A percentile compares a stretch with the other conserved stretches of the same genome.
Conservation (phyloP, 2,329 filamentous ascomycete genomes). For the Bipolaris victoriae region DNA sequence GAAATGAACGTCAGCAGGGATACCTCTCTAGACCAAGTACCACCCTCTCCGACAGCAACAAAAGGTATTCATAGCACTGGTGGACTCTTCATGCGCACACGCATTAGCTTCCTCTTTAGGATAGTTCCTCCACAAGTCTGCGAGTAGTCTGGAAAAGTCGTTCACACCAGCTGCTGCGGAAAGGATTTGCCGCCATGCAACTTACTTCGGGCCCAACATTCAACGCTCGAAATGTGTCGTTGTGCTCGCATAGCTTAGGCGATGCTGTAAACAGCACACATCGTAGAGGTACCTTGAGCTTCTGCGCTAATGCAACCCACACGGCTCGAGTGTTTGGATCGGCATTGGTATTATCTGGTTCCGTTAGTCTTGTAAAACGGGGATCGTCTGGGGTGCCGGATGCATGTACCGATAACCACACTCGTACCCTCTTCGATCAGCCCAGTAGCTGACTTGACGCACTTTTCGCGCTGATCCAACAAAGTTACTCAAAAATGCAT, state of each 20-base stretch:
- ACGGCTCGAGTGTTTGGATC: constrained; percentile 76
- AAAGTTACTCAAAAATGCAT: constrained; percentile 41
- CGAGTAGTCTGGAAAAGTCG: constrained; percentile 9
- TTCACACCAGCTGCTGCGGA: constrained; percentile 10
- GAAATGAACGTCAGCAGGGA: constrained; percentile 24
- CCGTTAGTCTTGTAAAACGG: constrained; percentile 24
- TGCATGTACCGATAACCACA: constrained; percentile 74
- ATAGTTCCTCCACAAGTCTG: constrained; percentile 12
- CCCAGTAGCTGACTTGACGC: constrained; percentile 73
- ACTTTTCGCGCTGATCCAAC: constrained; percentile 62
- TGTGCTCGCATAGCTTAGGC: constrained; percentile 76
- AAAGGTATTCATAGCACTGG: neutral
- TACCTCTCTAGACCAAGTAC: constrained; percentile 3
- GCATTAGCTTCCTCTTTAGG: constrained; percentile 17
- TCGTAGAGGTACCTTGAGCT: constrained; percentile 74
- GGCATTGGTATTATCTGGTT: constrained; percentile 91
- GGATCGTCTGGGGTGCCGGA: constrained; percentile 23
- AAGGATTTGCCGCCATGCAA: constrained; percentile 25
- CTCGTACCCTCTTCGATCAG: constrained; percentile 69
- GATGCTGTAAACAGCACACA: constrained; percentile 84
- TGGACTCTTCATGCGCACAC: constrained; percentile 10
- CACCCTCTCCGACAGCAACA: neutral
- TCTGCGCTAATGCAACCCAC: constrained; percentile 78
- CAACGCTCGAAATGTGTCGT: constrained; percentile 80
- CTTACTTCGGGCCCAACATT: constrained; percentile 48